Percentiles rank a stretch among this genome's conserved stretches.
Conservation (phyloP, 1,139 yeast genomes). For the Magnusiomyces fungicola region DNA sequence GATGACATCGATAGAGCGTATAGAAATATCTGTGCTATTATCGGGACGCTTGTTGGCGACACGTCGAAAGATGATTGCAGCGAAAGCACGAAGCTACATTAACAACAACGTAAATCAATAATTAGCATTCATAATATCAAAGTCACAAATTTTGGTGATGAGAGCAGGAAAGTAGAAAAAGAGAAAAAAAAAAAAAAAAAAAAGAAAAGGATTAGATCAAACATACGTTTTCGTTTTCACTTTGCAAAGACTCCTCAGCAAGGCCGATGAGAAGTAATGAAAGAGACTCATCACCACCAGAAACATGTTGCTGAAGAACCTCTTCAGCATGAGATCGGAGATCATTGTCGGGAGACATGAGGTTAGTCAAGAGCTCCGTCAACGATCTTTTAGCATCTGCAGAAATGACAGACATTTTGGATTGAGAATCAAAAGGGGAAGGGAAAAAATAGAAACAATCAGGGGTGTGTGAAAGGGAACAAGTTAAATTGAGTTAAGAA, state of each 20-base stretch:
- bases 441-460: too few species aligned
- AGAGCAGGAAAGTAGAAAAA: neutral
- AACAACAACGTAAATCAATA: constrained; percentile 3
- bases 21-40: constrained; percentile 52
- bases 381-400: constrained; percentile 53
- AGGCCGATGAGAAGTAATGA: constrained; percentile 68
- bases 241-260: constrained; percentile 68
- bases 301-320: constrained; percentile 61
- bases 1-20: constrained; percentile 70
- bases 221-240: constrained; percentile 47
- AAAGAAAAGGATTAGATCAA: neutral
- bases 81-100: constrained; percentile 44
- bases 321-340: constrained; percentile 74
- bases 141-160: neutral
- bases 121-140: neutral
- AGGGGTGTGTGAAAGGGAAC: constrained; percentile 1
- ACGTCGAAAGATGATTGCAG: constrained; percentile 86
- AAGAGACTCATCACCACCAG: constrained; percentile 42
- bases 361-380: constrained; percentile 52
- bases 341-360: constrained; percentile 71
- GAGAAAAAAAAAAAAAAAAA: neutral
- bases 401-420: constrained; percentile 39
- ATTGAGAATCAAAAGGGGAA: too few species aligned
- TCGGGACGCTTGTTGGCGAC: constrained; percentile 73
- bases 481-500: neutral